Conservation (phyloP, 2,329 filamentous ascomycete genomes). For the Alternaria tenuissima region DNA sequence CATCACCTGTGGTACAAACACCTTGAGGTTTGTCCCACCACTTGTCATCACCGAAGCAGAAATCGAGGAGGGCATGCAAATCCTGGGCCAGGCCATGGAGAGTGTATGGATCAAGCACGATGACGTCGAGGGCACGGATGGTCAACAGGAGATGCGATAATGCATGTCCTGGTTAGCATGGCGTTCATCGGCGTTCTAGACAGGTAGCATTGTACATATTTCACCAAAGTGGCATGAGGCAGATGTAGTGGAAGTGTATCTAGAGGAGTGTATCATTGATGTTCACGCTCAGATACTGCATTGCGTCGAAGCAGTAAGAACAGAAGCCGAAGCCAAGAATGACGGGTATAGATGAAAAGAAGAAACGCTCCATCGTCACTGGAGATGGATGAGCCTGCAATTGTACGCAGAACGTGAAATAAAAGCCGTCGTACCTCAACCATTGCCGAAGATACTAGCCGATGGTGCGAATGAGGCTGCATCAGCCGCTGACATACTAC, state of each 20-base stretch:
- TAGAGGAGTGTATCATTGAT: not conserved
- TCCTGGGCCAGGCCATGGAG: slow-evolving; percentile 74
- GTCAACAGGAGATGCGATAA: slow-evolving; percentile 47
- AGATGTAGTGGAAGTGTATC: not conserved
- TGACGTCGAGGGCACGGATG: slow-evolving; percentile 40
- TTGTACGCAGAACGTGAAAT: not conserved
- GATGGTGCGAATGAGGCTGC: not conserved
- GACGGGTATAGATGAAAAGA: not conserved
- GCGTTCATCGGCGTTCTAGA: slow-evolving; percentile 24
- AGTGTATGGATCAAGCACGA: slow-evolving; percentile 59
- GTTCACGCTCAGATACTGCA: not conserved
- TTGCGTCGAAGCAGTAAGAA: not conserved
- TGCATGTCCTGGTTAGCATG: slow-evolving; percentile 21
- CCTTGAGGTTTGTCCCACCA: slow-evolving; percentile 88
- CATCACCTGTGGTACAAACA: slow-evolving; percentile 93
- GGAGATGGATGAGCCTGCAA: not conserved
- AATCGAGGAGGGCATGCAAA: slow-evolving; percentile 78
- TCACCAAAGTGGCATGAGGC: not conserved
- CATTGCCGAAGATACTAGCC: slow-evolving; percentile 13
- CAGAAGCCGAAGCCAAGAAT: not conserved
- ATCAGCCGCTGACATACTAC: not conserved
- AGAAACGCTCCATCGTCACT: not conserved
- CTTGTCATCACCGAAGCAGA: slow-evolving; percentile 81
- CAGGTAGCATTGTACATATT: not conserved
- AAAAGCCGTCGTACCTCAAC: not conserved